phyloP scores from a whole-genome alignment of 2,329 filamentous ascomycete genomes.

The Aschersonia sp. region DNA sequence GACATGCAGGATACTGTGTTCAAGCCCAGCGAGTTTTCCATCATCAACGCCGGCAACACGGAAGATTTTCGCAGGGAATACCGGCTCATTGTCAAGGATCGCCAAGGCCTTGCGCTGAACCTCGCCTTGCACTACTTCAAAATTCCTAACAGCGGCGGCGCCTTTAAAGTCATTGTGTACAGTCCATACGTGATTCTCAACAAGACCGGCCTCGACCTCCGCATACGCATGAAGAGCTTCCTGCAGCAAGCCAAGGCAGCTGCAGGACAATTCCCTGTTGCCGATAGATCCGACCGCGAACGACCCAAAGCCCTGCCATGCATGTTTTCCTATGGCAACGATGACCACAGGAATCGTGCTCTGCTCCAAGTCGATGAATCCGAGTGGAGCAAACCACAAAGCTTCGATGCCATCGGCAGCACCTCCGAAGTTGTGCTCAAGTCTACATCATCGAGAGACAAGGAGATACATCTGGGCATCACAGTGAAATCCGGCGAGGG shows the following conservation, averaged over 20 bases:
- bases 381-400: conserved; percentile 92
- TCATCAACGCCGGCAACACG: conserved; percentile 81
- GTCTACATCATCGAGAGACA: conserved; percentile 45
- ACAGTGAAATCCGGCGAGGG: conserved; percentile 83
- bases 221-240: conserved; percentile 78
- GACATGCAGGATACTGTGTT: conserved; percentile 95
- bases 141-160: conserved; percentile 82
- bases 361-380: conserved; percentile 80
- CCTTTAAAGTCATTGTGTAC: conserved; percentile 91
- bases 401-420: conserved; percentile 94
- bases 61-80: conserved; percentile 83
- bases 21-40: conserved; percentile 89
- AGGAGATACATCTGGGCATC: conserved; percentile 84
- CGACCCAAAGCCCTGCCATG: conserved; percentile 70
- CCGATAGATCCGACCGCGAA: conserved; percentile 31
- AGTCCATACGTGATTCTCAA: conserved; percentile 92
- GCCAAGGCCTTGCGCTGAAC: conserved; percentile 62
- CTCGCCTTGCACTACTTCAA: conserved; percentile 83
- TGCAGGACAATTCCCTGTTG: conserved; percentile 60
- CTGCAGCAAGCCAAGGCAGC: conserved; percentile 70
- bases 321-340: conserved; percentile 87
- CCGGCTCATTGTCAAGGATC: conserved; percentile 68
- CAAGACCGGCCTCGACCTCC: conserved; percentile 81
- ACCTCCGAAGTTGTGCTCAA: conserved; percentile 77
- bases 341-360: conserved; percentile 84